Percentiles rank a stretch among this genome's conserved stretches.
These are phyloP conservation scores for Salix udensis DNA, from an alignment of 345 rosid genomes.

Conservation along the genomic window DNA sequence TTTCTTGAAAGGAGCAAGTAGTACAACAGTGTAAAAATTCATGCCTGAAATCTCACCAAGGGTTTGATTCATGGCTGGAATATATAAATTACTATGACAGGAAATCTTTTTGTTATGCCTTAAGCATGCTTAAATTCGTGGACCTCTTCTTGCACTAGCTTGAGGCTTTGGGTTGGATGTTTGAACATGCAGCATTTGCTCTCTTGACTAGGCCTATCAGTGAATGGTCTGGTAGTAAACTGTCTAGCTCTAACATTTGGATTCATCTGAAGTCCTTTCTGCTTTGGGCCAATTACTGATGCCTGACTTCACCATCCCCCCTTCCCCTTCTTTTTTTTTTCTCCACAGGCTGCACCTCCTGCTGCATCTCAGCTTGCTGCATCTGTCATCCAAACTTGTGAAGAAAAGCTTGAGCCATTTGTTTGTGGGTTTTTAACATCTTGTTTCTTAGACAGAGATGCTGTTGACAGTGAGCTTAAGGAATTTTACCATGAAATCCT, in stretches of 20 bases:
- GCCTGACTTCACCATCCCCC: not conserved
- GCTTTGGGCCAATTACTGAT: not conserved
- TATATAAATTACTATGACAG: no score
- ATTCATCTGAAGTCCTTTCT: not conserved
- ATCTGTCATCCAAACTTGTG: slow-evolving; percentile 67
- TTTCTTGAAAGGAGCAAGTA: no score
- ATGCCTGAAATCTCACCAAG: not conserved
- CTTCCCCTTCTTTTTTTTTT: slow-evolving; percentile 1
- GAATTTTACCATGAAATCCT: slow-evolving; percentile 78
- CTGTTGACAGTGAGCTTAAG: slow-evolving; percentile 57
- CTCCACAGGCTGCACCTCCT: slow-evolving; percentile 45
- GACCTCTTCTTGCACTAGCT: no score
- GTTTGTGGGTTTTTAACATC: slow-evolving; percentile 69
- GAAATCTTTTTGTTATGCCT: not conserved
- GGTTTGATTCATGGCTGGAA: not conserved
- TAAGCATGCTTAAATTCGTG: not conserved
- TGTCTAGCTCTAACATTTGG: not conserved
- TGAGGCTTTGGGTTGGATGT: not conserved
- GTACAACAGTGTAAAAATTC: not conserved
- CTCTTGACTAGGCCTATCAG: no score
- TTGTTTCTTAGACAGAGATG: slow-evolving; percentile 67
- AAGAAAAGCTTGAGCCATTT: slow-evolving; percentile 63
- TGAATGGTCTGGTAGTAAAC: not conserved
- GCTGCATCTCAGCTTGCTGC: slow-evolving; percentile 69
- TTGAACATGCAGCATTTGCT: not conserved